These are phyloP conservation scores for Emergomyces pasteurianus DNA, from an alignment of 2,329 filamentous ascomycete species.

Conservation along the genomic window DNA sequence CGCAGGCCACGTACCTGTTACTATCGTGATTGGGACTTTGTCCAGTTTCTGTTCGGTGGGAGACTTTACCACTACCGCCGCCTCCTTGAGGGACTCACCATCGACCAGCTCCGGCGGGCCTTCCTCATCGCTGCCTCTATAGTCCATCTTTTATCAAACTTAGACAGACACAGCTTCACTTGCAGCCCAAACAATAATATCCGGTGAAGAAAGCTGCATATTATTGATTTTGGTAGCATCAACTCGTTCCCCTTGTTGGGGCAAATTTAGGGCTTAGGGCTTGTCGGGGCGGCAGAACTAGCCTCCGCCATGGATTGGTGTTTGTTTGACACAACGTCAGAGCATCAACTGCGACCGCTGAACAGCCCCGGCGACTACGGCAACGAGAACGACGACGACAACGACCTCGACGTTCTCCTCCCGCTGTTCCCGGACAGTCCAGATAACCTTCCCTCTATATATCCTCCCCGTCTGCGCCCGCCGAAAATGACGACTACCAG, in stretches of 20 bases:
- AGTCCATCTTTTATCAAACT: conserved; percentile 3
- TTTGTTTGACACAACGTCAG: conserved; percentile 1
- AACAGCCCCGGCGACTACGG: not conserved
- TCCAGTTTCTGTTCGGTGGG: conserved; percentile 17
- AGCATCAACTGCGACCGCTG: not conserved
- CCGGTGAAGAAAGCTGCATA: not conserved
- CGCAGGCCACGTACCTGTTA: conserved; percentile 31
- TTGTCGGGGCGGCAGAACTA: conserved; percentile 5
- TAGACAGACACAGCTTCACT: not conserved
- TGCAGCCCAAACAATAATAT: not conserved
- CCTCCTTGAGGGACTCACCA: conserved; percentile 17
- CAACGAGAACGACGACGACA: not conserved
- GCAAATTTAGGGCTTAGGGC: conserved; percentile 25
- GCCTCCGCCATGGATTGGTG: not conserved
- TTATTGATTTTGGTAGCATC: not conserved
- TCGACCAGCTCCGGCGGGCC: conserved; percentile 34
- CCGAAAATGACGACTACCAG: conserved; percentile 32
- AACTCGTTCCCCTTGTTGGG: not conserved
- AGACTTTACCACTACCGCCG: conserved; percentile 13
- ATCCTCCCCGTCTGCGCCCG: conserved; percentile 5
- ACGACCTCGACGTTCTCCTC: not conserved
- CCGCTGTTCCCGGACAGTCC: not conserved
- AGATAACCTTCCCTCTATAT: not conserved
- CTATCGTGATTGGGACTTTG: conserved; percentile 40
- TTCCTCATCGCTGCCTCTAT: conserved; percentile 25